phyloP scores from a whole-genome alignment of 2,329 filamentous ascomycete species.

The Penicillium sp. region DNA sequence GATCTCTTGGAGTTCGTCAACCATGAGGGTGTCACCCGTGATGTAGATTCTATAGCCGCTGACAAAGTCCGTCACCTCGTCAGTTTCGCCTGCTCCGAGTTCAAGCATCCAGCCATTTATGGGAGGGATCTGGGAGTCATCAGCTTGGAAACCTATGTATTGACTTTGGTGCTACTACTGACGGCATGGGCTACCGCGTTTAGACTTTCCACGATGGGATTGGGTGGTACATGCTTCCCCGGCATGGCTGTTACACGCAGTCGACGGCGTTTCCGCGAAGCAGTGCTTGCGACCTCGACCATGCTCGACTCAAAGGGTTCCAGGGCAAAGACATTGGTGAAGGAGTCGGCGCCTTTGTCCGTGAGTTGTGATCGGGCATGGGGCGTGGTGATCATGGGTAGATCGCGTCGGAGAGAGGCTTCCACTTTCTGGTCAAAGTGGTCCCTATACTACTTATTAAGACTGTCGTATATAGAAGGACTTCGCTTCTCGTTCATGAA shows the following conservation, averaged over 20 bases:
- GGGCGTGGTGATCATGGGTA: constrained; percentile 61
- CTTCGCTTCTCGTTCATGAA: neutral
- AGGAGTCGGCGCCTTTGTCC: constrained; percentile 46
- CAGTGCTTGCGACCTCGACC: constrained; percentile 36
- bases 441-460: constrained; percentile 31
- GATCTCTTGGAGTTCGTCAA: constrained; percentile 60
- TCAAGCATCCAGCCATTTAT: constrained; percentile 66
- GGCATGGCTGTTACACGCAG: constrained; percentile 61
- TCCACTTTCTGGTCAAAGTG: constrained; percentile 55
- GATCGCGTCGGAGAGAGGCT: constrained; percentile 46
- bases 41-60: constrained; percentile 61
- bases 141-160: neutral
- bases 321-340: constrained; percentile 53
- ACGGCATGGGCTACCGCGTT: constrained; percentile 49
- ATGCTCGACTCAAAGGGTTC: constrained; percentile 54
- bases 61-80: constrained; percentile 31
- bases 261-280: constrained; percentile 32
- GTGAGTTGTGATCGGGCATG: constrained; percentile 56
- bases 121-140: constrained; percentile 49
- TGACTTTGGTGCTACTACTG: neutral
- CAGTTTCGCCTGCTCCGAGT: constrained; percentile 46
- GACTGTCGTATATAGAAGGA: neutral
- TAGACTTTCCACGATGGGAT: constrained; percentile 35
- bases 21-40: constrained; percentile 60
- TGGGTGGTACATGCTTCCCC: constrained; percentile 57